Conservation (phyloP, 768 basidiomycete species). For the Auricularia sp. region DNA sequence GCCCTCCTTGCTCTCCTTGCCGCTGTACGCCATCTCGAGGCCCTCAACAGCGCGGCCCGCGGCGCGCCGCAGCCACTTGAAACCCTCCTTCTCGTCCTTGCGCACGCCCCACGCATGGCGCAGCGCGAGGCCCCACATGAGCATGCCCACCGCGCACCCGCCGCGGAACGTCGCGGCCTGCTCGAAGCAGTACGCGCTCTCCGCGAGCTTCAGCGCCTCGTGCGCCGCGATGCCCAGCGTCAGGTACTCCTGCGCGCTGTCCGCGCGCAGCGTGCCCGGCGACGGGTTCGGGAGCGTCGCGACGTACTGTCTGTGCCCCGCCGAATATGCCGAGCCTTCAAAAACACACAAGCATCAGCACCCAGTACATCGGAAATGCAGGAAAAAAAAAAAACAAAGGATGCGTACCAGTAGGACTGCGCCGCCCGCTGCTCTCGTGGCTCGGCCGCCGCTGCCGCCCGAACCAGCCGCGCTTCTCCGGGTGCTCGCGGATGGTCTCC, state of each 20-base stretch:
- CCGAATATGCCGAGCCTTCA: background rate
- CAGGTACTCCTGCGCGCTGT: constrained; percentile 48
- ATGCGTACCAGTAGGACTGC: background rate
- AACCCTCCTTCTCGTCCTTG: constrained; percentile 69
- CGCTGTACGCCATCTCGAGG: constrained; percentile 51
- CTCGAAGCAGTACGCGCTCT: constrained; percentile 68
- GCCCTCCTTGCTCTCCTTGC: constrained; percentile 11
- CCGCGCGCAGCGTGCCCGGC: constrained; percentile 20
- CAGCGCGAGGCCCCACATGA: constrained; percentile 83
- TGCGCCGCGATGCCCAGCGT: constrained; percentile 71
- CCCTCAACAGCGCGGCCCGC: constrained; percentile 73
- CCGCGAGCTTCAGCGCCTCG: constrained; percentile 56
- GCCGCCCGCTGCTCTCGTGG: background rate
- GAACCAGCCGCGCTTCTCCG: background rate
- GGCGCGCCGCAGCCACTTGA: constrained; percentile 73
- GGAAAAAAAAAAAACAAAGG: constrained; percentile 1
- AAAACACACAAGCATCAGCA: background rate
- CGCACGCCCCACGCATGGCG: constrained; percentile 82
- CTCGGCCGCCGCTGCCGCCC: background rate
- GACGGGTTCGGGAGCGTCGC: constrained; percentile 5
- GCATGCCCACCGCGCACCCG: constrained; percentile 81
- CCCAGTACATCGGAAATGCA: background rate
- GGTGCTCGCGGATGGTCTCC: background rate
- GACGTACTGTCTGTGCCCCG: background rate
- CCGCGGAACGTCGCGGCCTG: constrained; percentile 61